phyloP scores from a whole-genome alignment of 1,139 yeast genomes.

The Yamadazyma oceani region DNA sequence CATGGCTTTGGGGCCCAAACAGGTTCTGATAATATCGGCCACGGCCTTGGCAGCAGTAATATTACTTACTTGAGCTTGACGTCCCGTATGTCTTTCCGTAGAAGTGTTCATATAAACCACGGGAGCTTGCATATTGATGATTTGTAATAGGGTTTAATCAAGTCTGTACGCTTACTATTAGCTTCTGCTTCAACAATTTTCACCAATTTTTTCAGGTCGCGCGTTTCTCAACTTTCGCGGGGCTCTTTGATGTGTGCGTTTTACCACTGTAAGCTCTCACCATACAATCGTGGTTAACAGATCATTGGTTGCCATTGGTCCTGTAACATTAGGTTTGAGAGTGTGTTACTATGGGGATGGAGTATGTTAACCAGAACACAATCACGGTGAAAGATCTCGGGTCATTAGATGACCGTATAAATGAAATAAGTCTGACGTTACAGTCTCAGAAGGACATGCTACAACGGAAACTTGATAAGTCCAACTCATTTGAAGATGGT shows the following conservation, averaged over 20 bases:
- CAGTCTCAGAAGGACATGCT: conserved; percentile 15
- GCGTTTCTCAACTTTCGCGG: conserved; percentile 1
- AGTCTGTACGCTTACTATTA: not conserved
- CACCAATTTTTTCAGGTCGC: not conserved
- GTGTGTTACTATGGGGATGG: conserved; percentile 20
- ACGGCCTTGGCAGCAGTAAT: conserved; percentile 99
- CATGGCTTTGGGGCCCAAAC: conserved; percentile 99
- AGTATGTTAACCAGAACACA: conserved; percentile 29
- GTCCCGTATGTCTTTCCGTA: conserved; percentile 92
- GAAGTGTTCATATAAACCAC: conserved; percentile 66
- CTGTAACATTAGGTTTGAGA: no score
- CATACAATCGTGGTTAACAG: no score
- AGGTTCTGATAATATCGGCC: conserved; percentile 94
- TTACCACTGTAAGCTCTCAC: no score
- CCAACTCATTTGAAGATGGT: conserved; percentile 13
- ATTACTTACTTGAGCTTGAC: conserved; percentile 95
- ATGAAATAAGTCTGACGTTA: conserved; percentile 19
- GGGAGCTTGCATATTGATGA: conserved; percentile 45
- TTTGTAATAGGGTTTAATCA: not conserved
- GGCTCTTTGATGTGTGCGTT: not conserved
- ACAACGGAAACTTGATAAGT: conserved; percentile 7
- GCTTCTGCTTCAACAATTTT: not conserved
- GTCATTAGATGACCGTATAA: conserved; percentile 21
- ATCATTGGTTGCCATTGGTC: no score
- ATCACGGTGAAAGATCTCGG: conserved; percentile 29